Evolutionary conservation across 345 rosid genomes (phyloP).

Genomic region (Nephelium lappaceum): DNA sequence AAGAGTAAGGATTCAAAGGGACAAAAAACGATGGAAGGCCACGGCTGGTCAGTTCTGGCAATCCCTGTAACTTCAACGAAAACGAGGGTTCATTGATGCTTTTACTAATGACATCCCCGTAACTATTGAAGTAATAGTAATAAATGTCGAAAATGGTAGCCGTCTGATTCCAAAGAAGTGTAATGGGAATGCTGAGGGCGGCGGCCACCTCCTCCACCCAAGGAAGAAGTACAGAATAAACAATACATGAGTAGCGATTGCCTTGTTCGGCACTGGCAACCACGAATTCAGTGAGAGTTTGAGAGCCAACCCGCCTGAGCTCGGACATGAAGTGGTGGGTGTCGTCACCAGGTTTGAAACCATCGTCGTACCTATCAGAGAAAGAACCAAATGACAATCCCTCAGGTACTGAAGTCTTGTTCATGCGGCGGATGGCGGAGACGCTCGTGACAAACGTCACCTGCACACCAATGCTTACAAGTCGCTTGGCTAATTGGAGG

Average conservation of each 20-base stretch:
- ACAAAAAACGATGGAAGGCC: slow-evolving; percentile 61
- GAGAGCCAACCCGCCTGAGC: slow-evolving; percentile 43
- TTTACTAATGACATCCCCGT: slow-evolving; percentile 27
- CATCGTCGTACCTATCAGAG: slow-evolving; percentile 68
- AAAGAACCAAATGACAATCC: slow-evolving; percentile 50
- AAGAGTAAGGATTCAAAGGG: slow-evolving; percentile 25
- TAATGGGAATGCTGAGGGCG: slow-evolving; percentile 36
- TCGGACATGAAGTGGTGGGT: slow-evolving; percentile 29
- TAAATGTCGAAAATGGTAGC: slow-evolving; percentile 63
- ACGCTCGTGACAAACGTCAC: slow-evolving; percentile 54
- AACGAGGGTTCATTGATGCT: slow-evolving; percentile 20
- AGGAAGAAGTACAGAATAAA: slow-evolving; percentile 51
- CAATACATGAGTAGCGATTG: slow-evolving; percentile 28
- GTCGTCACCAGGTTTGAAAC: slow-evolving; percentile 27
- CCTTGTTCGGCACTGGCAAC: slow-evolving; percentile 7
- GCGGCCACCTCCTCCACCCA: slow-evolving; percentile 63
- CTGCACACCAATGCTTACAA: slow-evolving; percentile 44
- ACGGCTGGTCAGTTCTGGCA: slow-evolving; percentile 34
- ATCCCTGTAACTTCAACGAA: slow-evolving; percentile 46
- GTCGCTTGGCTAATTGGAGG: slow-evolving; percentile 61
- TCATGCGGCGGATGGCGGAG: slow-evolving; percentile 49
- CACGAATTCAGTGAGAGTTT: slow-evolving; percentile 43
- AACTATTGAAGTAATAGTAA: slow-evolving; percentile 55
- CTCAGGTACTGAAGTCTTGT: slow-evolving; percentile 19
- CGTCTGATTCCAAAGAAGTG: slow-evolving; percentile 70